phyloP scores from a whole-genome alignment of 176 grass and related monocot genomes.

The Eleusine coracana region DNA sequence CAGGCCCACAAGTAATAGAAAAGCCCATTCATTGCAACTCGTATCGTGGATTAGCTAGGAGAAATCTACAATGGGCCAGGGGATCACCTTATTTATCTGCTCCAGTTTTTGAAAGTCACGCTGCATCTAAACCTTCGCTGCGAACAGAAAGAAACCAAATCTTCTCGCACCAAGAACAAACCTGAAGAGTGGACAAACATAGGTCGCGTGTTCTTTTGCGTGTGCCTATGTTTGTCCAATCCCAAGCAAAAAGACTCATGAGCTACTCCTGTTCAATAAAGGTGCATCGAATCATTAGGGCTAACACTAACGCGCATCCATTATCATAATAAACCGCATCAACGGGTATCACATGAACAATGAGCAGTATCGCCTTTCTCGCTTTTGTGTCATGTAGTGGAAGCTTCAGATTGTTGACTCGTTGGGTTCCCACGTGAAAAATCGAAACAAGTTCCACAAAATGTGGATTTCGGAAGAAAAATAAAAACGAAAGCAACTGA shows the following conservation, averaged over 20 bases:
- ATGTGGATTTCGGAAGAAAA: background rate
- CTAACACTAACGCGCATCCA: background rate
- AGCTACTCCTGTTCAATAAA: background rate
- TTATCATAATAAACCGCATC: background rate
- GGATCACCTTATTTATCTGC: slow-evolving; percentile 16
- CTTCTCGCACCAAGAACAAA: background rate
- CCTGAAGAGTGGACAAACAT: background rate
- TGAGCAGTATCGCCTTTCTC: background rate
- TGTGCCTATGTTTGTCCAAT: background rate
- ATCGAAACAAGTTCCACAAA: background rate
- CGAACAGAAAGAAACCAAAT: background rate
- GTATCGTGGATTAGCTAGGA: background rate
- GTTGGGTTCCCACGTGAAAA: background rate
- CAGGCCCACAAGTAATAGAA: background rate
- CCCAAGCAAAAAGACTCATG: background rate
- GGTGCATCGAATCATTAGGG: background rate
- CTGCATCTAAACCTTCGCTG: slow-evolving; percentile 2
- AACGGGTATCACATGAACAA: background rate
- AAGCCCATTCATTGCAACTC: background rate
- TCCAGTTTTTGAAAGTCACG: slow-evolving; percentile 10
- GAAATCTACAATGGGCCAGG: slow-evolving; percentile 24
- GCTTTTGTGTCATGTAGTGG: background rate
- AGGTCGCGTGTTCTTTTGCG: slow-evolving; percentile 23
- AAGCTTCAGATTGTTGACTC: slow-evolving; percentile 15
- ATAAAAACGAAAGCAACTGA: too few relatives aligned